Percentiles rank a stretch among this genome's conserved stretches.
Conservation (phyloP, 2,329 filamentous ascomycete species). For the Ascochyta koolunga region DNA sequence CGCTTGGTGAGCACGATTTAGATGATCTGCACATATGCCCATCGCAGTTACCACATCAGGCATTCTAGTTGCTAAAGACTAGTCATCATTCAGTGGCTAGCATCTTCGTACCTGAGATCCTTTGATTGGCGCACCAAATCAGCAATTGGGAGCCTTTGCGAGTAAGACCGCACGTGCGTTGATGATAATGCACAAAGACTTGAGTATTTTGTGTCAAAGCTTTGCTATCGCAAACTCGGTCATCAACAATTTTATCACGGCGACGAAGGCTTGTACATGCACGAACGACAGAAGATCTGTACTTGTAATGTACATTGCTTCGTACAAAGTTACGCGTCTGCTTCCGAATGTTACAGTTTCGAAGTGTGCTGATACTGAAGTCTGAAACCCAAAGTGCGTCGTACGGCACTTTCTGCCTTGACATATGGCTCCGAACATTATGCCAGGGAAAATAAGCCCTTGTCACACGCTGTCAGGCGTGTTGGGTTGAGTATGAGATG, state of each 20-base stretch:
- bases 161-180: too few species aligned
- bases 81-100: not conserved
- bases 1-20: not conserved
- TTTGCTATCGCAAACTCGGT: not conserved
- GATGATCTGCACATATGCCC: not conserved
- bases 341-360: not conserved
- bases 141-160: not conserved
- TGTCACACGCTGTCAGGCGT: slow-evolving; percentile 3
- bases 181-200: too few species aligned
- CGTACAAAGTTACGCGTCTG: not conserved
- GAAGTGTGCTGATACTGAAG: not conserved
- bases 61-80: not conserved
- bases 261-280: not conserved
- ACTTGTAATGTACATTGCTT: not conserved
- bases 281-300: not conserved
- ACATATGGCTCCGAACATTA: not conserved
- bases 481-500: not conserved
- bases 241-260: not conserved
- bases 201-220: not conserved
- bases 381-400: not conserved
- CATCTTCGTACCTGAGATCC: not conserved
- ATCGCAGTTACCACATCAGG: not conserved
- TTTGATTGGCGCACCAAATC: not conserved
- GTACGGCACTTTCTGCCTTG: not conserved
- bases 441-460: not conserved